Percentiles rank a stretch among this genome's conserved stretches.
phyloP scores from a whole-genome alignment of 495 filamentous ascomycete genomes.

The Cercophora sp. region DNA sequence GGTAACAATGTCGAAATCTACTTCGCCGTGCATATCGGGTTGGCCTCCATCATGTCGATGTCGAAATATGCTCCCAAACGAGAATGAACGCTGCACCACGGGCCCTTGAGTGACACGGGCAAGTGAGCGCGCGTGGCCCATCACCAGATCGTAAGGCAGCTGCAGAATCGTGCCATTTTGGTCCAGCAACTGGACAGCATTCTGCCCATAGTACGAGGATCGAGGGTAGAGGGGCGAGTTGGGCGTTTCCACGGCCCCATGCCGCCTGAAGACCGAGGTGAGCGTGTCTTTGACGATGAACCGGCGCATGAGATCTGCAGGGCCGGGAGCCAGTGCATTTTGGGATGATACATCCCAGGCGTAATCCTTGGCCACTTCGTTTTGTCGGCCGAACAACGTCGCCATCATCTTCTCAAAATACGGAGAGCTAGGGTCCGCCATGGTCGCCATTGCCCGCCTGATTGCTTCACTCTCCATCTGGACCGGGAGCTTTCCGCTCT shows the following conservation, averaged over 20 bases:
- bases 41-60: constrained; percentile 69
- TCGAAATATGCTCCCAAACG: constrained; percentile 86
- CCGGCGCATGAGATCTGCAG: constrained; percentile 64
- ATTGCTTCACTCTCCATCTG: constrained; percentile 92
- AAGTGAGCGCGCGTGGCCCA: constrained; percentile 83
- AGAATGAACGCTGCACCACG: constrained; percentile 70
- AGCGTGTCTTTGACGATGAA: constrained; percentile 72
- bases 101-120: constrained; percentile 59
- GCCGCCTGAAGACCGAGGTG: constrained; percentile 76
- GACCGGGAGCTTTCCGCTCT: constrained; percentile 81
- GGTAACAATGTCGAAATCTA: constrained; percentile 92
- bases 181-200: constrained; percentile 72
- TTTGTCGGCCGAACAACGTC: constrained; percentile 68
- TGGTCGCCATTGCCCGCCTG: constrained; percentile 69
- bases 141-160: constrained; percentile 84
- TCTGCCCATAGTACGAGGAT: constrained; percentile 66
- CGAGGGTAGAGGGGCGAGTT: constrained; percentile 75
- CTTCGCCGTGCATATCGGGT: constrained; percentile 78
- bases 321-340: constrained; percentile 40
- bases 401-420: constrained; percentile 87
- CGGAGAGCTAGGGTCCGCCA: constrained; percentile 78
- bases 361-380: constrained; percentile 74
- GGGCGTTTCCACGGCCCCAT: constrained; percentile 81
- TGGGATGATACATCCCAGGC: constrained; percentile 75
- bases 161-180: constrained; percentile 80